phyloP scores from a whole-genome alignment of 805 yeast genomes.

The Millerozyma miso region DNA sequence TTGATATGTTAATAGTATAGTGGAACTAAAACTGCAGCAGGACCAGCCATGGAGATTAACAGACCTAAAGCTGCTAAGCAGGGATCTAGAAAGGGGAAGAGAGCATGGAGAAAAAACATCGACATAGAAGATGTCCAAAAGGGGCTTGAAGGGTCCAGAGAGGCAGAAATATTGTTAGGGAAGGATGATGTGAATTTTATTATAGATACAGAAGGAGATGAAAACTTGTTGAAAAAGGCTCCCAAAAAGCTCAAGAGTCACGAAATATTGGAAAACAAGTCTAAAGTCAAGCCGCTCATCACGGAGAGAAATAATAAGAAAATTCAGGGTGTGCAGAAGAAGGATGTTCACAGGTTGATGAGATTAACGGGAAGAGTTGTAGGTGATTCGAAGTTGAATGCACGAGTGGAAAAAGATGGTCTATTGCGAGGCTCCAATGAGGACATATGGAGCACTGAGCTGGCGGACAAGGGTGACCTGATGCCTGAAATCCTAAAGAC shows the following conservation, averaged over 20 bases:
- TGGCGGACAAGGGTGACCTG: constrained; percentile 9
- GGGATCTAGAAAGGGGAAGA: constrained; percentile 86
- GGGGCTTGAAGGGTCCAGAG: constrained; percentile 66
- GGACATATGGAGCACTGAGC: constrained; percentile 69
- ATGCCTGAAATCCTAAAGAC: constrained; percentile 13
- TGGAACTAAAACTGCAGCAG: not conserved
- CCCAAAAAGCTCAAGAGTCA: constrained; percentile 50
- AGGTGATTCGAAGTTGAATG: constrained; percentile 48
- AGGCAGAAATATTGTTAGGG: constrained; percentile 53
- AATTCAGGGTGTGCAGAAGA: constrained; percentile 60
- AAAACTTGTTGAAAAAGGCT: constrained; percentile 44
- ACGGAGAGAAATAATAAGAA: constrained; percentile 35
- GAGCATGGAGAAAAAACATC: constrained; percentile 89
- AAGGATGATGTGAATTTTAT: constrained; percentile 57
- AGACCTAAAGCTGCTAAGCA: constrained; percentile 60
- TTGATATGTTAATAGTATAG: not conserved
- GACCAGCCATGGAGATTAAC: constrained; percentile 10
- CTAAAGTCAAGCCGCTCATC: constrained; percentile 68
- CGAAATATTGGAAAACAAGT: constrained; percentile 67
- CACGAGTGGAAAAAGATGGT: constrained; percentile 63
- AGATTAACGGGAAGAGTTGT: constrained; percentile 70
- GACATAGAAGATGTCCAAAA: constrained; percentile 76
- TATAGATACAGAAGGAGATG: constrained; percentile 37
- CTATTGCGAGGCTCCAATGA: constrained; percentile 39
- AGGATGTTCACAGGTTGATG: constrained; percentile 63